These are phyloP conservation scores for Plantago ovata DNA, from an alignment of 257 asterid species.

Conservation along the genomic window DNA sequence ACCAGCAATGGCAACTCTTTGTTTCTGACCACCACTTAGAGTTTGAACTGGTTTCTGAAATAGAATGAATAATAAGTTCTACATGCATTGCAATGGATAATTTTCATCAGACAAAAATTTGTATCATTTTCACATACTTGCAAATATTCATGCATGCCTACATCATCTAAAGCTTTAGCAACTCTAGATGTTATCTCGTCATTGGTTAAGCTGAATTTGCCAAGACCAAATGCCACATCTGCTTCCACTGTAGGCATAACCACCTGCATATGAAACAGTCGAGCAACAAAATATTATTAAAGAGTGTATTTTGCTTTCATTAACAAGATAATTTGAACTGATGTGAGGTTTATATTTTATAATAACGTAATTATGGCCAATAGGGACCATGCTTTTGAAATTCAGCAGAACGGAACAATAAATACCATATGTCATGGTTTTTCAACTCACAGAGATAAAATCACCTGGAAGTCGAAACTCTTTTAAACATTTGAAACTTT, in stretches of 20 bases:
- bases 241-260: slow-evolving; percentile 99
- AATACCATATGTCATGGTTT: no score
- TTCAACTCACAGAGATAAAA: no score
- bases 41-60: slow-evolving; percentile 89
- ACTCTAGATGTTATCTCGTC: slow-evolving; percentile 61
- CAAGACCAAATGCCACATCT: slow-evolving; percentile 96
- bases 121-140: slow-evolving; percentile 44
- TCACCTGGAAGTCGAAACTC: no score
- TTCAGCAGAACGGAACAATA: no score
- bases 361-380: no score
- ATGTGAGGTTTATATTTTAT: no score
- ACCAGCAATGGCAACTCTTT: slow-evolving; percentile 97
- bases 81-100: slow-evolving; percentile 3
- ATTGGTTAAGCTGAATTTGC: slow-evolving; percentile 49
- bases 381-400: no score
- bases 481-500: no score
- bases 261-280: slow-evolving; percentile 48
- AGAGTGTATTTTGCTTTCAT: background rate
- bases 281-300: background rate
- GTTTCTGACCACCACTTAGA: slow-evolving; percentile 99
- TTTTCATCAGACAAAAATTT: slow-evolving; percentile 7
- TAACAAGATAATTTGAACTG: background rate
- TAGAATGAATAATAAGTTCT: slow-evolving; percentile 13
- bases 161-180: slow-evolving; percentile 76
- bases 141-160: slow-evolving; percentile 85